Evolutionary conservation across 768 basidiomycete species (phyloP).

Genomic region (Rhizopogon roseolus): DNA sequence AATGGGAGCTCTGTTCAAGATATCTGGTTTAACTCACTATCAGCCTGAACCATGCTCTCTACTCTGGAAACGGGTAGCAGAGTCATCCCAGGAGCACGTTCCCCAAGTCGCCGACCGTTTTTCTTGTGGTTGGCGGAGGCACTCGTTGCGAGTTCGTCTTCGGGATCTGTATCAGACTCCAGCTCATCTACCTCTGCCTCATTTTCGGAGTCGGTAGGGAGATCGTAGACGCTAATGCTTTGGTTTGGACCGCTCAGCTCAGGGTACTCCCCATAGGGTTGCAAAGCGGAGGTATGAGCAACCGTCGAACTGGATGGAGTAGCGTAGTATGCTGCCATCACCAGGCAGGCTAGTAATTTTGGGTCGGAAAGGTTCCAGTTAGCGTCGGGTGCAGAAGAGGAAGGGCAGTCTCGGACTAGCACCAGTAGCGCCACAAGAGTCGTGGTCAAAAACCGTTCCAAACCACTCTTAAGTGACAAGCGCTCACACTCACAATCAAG

Average conservation of each 20-base stretch:
- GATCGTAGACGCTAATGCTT: conserved; percentile 24
- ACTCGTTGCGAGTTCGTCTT: conserved; percentile 21
- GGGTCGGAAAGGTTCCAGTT: background rate
- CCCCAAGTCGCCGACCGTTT: conserved; percentile 24
- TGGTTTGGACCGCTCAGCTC: conserved; percentile 19
- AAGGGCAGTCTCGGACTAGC: background rate
- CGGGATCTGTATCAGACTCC: conserved; percentile 24
- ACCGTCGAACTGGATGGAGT: conserved; percentile 16
- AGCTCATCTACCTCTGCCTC: conserved; percentile 30
- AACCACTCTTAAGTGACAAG: background rate
- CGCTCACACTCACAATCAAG: background rate
- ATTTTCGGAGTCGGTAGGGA: conserved; percentile 29
- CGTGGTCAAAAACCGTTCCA: too few relatives aligned
- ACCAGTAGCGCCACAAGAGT: too few relatives aligned
- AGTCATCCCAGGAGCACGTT: conserved; percentile 60
- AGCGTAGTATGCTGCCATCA: conserved; percentile 28
- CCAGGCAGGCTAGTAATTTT: background rate
- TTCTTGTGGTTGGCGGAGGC: conserved; percentile 22
- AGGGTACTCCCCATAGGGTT: conserved; percentile 23
- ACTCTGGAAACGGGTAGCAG: conserved; percentile 62
- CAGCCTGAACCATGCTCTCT: conserved; percentile 76
- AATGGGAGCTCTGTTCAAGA: background rate
- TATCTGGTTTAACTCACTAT: conserved; percentile 42
- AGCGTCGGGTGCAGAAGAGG: background rate
- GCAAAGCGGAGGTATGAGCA: conserved; percentile 27